Evolutionary conservation across 768 basidiomycete species (phyloP).

Genomic region (Lactarius indigo): DNA sequence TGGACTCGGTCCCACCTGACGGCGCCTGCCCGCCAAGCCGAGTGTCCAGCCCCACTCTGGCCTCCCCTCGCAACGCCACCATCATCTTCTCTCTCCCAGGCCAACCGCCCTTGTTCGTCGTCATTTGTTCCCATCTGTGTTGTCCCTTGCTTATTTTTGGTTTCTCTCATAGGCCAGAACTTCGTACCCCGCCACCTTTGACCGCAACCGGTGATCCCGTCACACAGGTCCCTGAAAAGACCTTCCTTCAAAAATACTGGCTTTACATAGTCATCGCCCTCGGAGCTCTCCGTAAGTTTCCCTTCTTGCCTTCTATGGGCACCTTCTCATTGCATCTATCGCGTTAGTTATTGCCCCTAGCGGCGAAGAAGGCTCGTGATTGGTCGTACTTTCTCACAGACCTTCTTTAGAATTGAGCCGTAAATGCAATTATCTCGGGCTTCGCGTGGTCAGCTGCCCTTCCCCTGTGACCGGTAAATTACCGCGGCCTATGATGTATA

Average conservation of each 20-base stretch:
- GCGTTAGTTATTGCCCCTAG: slow-evolving; percentile 14
- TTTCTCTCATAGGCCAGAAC: slow-evolving; percentile 50
- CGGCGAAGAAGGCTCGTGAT: slow-evolving; percentile 17
- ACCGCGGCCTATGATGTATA: slow-evolving; percentile 4
- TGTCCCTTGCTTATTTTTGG: neutral
- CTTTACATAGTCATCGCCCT: slow-evolving; percentile 65
- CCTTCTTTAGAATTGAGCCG: neutral
- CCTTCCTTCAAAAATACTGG: slow-evolving; percentile 90
- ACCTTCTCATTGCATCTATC: neutral
- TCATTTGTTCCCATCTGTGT: slow-evolving; percentile 14
- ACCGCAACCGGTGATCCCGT: slow-evolving; percentile 64
- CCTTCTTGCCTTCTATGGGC: neutral
- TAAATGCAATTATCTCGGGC: slow-evolving; percentile 1
- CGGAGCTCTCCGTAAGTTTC: slow-evolving; percentile 55
- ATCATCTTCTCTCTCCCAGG: slow-evolving; percentile 43
- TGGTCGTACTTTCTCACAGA: neutral
- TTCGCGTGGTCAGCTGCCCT: neutral
- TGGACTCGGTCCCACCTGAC: slow-evolving; percentile 63
- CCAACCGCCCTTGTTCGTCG: slow-evolving; percentile 55
- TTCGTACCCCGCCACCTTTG: slow-evolving; percentile 64
- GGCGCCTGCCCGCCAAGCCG: slow-evolving; percentile 52
- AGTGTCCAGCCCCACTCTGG: slow-evolving; percentile 9
- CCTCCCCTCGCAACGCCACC: slow-evolving; percentile 47
- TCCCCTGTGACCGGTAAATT: slow-evolving; percentile 12
- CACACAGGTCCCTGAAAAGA: slow-evolving; percentile 60